Conservation (phyloP, 2,329 filamentous ascomycete genomes). For the Colletotrichum cordylinicola region DNA sequence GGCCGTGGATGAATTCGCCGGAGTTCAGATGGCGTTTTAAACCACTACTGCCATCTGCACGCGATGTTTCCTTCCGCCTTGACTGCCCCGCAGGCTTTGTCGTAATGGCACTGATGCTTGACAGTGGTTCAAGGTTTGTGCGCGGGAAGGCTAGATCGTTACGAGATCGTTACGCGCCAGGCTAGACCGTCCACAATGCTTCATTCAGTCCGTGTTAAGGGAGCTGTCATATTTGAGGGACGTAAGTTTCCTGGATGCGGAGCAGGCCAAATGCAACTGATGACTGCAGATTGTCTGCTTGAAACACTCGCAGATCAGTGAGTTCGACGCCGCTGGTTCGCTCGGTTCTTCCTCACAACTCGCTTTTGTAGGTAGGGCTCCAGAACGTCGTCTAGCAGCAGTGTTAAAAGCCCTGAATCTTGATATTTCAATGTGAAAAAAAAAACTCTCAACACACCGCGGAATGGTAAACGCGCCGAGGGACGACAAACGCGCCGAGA, state of each 20-base stretch:
- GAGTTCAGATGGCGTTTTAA: slow-evolving; percentile 17
- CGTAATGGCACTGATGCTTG: not conserved
- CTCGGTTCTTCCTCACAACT: not conserved
- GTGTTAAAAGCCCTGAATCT: not conserved
- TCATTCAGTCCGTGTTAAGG: not conserved
- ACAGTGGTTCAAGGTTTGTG: not conserved
- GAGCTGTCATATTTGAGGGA: not conserved
- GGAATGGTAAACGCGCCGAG: not conserved
- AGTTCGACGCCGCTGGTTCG: not conserved
- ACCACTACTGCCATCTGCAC: not conserved
- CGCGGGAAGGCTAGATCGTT: not conserved
- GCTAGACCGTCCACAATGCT: not conserved
- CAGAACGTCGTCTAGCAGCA: not conserved
- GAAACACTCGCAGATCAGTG: not conserved
- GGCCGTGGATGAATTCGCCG: not conserved
- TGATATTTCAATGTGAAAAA: not conserved
- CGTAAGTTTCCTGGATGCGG: not conserved
- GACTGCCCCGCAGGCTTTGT: not conserved
- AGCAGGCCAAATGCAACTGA: not conserved
- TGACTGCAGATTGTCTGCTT: not conserved
- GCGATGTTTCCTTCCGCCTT: not conserved
- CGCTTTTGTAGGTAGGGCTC: not conserved
- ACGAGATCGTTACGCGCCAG: not conserved
- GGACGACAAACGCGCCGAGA: not conserved
- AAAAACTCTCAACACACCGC: not conserved